These are phyloP conservation scores for Periconia digitata DNA, from an alignment of 2,329 filamentous ascomycete genomes.

Conservation along the genomic window DNA sequence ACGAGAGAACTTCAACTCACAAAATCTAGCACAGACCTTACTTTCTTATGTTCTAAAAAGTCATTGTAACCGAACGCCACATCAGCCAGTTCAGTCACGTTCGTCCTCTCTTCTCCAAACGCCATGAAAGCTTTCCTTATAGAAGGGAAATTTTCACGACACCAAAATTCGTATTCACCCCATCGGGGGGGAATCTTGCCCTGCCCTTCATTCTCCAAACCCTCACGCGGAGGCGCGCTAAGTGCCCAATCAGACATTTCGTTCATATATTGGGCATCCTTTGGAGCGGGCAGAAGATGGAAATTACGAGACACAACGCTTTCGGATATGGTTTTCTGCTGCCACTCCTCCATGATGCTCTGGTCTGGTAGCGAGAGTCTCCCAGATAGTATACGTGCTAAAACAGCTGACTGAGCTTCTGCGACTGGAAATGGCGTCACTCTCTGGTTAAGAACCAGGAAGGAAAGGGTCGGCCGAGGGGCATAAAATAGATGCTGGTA, in stretches of 20 bases:
- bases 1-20: too few species aligned
- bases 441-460: slow-evolving; percentile 74
- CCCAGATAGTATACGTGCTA: slow-evolving; percentile 77
- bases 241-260: slow-evolving; percentile 64
- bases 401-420: slow-evolving; percentile 76
- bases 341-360: slow-evolving; percentile 71
- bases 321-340: slow-evolving; percentile 46
- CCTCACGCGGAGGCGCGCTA: slow-evolving; percentile 43
- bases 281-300: slow-evolving; percentile 59
- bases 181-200: slow-evolving; percentile 73
- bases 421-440: slow-evolving; percentile 85
- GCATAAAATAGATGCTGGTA: slow-evolving; percentile 82
- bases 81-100: slow-evolving; percentile 67
- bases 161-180: slow-evolving; percentile 72
- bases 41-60: slow-evolving; percentile 8
- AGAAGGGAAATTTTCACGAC: slow-evolving; percentile 65
- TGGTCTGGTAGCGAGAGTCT: slow-evolving; percentile 64
- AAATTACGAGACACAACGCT: slow-evolving; percentile 54
- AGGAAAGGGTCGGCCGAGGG: slow-evolving; percentile 74
- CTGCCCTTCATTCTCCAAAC: slow-evolving; percentile 46
- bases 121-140: slow-evolving; percentile 73
- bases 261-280: slow-evolving; percentile 72
- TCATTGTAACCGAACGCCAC: slow-evolving; percentile 67
- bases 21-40: too few species aligned
- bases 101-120: slow-evolving; percentile 58